phyloP scores from a whole-genome alignment of 352 stramenopile species.

The Hyaloperonospora arabidopsidis region DNA sequence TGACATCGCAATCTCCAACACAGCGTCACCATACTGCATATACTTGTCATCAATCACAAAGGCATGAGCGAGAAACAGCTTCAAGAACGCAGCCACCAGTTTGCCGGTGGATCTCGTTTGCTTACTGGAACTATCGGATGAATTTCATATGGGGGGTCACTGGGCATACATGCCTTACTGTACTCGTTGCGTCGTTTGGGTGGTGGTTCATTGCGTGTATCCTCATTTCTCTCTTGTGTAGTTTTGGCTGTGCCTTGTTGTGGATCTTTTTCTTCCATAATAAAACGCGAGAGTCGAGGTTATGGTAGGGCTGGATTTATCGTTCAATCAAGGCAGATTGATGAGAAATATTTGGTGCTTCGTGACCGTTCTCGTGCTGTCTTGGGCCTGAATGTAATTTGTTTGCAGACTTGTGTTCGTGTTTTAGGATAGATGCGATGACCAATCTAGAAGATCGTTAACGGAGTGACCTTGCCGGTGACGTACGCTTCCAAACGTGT shows the following conservation, averaged over 20 bases:
- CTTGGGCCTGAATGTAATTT: background rate
- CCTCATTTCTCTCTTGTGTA: background rate
- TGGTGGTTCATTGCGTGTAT: background rate
- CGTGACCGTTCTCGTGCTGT: background rate
- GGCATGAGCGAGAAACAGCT: background rate
- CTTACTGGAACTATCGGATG: background rate
- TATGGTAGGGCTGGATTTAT: conserved; percentile 5
- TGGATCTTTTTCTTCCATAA: background rate
- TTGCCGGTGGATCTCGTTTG: conserved; percentile 4
- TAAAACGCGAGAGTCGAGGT: background rate
- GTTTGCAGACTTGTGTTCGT: background rate
- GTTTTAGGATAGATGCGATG: background rate
- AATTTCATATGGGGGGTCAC: conserved; percentile 3
- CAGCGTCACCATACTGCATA: background rate
- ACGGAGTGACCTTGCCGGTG: background rate
- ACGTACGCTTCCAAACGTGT: conserved; percentile 1
- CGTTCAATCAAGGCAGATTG: conserved; percentile 9
- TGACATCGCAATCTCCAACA: background rate
- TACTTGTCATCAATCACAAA: background rate
- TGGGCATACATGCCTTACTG: conserved; percentile 7
- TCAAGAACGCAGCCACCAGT: background rate
- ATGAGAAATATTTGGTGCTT: background rate
- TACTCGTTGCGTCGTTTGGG: conserved; percentile 1
- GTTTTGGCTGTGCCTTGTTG: background rate
- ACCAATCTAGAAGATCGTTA: background rate